Evolutionary conservation across 2,329 filamentous ascomycete species (phyloP), one percentile per base, ranked within the genome.

Genomic region (Fusarium sp.): DNA sequence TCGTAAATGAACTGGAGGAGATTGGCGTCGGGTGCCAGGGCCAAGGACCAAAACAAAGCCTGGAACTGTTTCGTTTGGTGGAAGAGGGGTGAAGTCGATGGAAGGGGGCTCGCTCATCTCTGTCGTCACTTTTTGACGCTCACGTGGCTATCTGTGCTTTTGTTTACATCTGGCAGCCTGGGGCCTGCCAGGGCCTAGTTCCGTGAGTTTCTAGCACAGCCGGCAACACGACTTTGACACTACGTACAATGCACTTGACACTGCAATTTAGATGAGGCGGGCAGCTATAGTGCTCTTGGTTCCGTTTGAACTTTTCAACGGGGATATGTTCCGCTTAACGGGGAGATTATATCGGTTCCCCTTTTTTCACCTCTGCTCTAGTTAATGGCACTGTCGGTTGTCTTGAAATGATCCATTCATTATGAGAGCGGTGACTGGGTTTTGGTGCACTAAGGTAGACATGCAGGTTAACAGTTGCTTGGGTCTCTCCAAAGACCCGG

Each of bases 11-110:
- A 63, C 47, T 55, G 48, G 41, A 66, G 56, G 41, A 66, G 45
- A 58, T 66, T 62, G 23, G 45, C 43, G 47, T 54, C 40, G 46
- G 37, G 35, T 58, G 49, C 47, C 63, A 61, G 63, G 57, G 58
- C 42, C 50, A 48, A 29, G 18, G 21, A 36, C 13, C 31, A 33
- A 33, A 33, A 17, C 31, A 33, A 33, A 33, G 31, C 31, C 6
- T 53, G 21, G 21, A 14, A 23, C 54, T 65, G 50, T 53, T 67
- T 69, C 53, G 66, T 66, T 69, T 69, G 61, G 58, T 66, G 49
- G 66, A 69, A 69, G 66, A 69, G 66, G 66, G 66, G 66, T 69
- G 66, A 69, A 69, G 20, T 42, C 27, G 29, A 70, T 69, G 53
- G 66, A 69, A 69, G 46, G 42, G 39, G 54, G 47, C 46, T 56